Conservation (phyloP, 345 rosid genomes). For the Citrus reticulata region DNA sequence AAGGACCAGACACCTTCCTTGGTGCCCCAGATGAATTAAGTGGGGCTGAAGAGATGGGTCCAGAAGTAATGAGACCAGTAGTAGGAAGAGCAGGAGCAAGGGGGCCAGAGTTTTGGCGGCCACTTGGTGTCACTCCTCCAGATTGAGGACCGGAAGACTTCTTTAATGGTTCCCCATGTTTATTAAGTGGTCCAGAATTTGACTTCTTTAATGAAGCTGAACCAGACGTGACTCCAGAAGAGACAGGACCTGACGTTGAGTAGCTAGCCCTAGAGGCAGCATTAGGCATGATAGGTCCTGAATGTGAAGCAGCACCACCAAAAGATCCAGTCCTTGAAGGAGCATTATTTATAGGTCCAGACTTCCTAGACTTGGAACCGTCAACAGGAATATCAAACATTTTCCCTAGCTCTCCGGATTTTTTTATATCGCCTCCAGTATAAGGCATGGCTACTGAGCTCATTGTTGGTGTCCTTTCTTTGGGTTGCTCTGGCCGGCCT, state of each 20-base stretch:
- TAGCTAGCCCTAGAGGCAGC: slow-evolving; percentile 68
- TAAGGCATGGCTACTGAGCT: slow-evolving; percentile 90
- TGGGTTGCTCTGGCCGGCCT: slow-evolving; percentile 88
- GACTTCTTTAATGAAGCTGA: slow-evolving; percentile 88
- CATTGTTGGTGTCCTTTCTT: slow-evolving; percentile 84
- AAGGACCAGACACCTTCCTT: slow-evolving; percentile 89
- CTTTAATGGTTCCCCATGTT: slow-evolving; percentile 87
- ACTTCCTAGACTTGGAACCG: slow-evolving; percentile 82
- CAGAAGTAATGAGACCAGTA: slow-evolving; percentile 94
- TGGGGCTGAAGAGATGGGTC: slow-evolving; percentile 84
- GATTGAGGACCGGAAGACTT: slow-evolving; percentile 94
- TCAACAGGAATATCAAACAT: slow-evolving; percentile 84
- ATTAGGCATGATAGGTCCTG: slow-evolving; percentile 82
- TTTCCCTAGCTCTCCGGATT: slow-evolving; percentile 91
- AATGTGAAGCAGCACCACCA: slow-evolving; percentile 75
- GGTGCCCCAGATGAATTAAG: slow-evolving; percentile 82
- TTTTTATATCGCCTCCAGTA: slow-evolving; percentile 92
- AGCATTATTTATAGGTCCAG: slow-evolving; percentile 80
- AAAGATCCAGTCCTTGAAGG: slow-evolving; percentile 91
- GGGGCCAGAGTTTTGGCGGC: slow-evolving; percentile 92
- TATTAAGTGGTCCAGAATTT: slow-evolving; percentile 86
- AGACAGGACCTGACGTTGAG: slow-evolving; percentile 64
- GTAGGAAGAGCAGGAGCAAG: slow-evolving; percentile 84
- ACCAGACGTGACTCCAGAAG: slow-evolving; percentile 59
- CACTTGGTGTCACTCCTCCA: slow-evolving; percentile 75